phyloP scores from a whole-genome alignment of 1,284 basidiomycete genomes.

The Rhodotorula sp. region DNA sequence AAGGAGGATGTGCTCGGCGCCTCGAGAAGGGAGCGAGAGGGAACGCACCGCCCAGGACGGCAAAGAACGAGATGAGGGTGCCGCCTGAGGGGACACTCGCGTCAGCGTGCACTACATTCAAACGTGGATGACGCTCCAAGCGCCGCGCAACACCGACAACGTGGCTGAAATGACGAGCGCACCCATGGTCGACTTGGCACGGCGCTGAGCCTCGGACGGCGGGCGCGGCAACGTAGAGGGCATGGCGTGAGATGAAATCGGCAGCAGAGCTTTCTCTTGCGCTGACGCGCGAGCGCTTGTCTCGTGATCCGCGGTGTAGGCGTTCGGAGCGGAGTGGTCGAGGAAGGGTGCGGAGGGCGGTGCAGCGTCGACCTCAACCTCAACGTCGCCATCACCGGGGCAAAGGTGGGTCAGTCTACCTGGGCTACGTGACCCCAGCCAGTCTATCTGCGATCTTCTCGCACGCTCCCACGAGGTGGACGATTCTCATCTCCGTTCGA shows the following conservation, averaged over 20 bases:
- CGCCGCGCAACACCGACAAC: too few relatives aligned
- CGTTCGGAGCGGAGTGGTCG: background rate
- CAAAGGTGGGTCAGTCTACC: too few relatives aligned
- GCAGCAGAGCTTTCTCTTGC: too few relatives aligned
- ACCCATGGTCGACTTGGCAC: conserved; percentile 18
- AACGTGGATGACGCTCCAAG: background rate
- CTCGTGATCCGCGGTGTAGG: too few relatives aligned
- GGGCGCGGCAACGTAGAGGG: background rate
- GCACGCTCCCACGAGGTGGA: too few relatives aligned
- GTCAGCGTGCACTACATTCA: too few relatives aligned
- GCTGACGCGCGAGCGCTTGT: too few relatives aligned
- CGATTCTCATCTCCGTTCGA: too few relatives aligned
- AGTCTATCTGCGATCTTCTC: too few relatives aligned
- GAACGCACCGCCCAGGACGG: conserved; percentile 23
- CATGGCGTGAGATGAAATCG: background rate
- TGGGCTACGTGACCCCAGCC: too few relatives aligned
- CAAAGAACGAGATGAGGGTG: conserved; percentile 28
- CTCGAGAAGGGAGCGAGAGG: background rate
- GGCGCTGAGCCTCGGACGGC: conserved; percentile 8
- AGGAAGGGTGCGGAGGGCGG: background rate
- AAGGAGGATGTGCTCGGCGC: background rate
- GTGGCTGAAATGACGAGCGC: background rate
- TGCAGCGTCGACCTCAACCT: too few relatives aligned
- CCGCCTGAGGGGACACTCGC: conserved; percentile 1
- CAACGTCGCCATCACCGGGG: too few relatives aligned